phyloP scores from a whole-genome alignment of 2,329 filamentous ascomycete genomes.

The Talaromyces sp. region DNA sequence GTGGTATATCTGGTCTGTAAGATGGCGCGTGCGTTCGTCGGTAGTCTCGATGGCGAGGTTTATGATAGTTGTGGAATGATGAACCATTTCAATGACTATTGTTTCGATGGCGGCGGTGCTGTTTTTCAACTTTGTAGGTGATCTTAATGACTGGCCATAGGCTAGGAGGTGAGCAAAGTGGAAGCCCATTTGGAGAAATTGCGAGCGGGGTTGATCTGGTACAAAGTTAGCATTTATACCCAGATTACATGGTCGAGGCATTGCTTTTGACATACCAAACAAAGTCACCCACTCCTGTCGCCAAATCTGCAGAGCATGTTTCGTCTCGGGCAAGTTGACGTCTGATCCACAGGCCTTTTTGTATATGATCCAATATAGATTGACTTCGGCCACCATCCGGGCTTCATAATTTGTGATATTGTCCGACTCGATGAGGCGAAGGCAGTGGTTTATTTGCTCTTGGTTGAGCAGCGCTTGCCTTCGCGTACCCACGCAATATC shows the following conservation, averaged over 20 bases:
- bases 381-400: conserved; percentile 47
- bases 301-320: conserved; percentile 37
- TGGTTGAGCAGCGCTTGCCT: conserved; percentile 37
- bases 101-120: conserved; percentile 29
- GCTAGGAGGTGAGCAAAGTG: conserved; percentile 44
- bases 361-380: conserved; percentile 47
- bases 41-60: conserved; percentile 43
- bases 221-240: not conserved
- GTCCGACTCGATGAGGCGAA: conserved; percentile 36
- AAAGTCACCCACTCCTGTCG: conserved; percentile 40
- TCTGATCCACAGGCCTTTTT: conserved; percentile 30
- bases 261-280: conserved; percentile 28
- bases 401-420: conserved; percentile 44
- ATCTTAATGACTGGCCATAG: conserved; percentile 39
- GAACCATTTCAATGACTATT: conserved; percentile 41
- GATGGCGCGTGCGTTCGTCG: conserved; percentile 44
- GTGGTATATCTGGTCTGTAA: conserved; percentile 48
- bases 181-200: conserved; percentile 48
- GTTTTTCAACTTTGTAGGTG: conserved; percentile 23
- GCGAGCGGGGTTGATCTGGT: conserved; percentile 42
- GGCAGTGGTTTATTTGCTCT: conserved; percentile 38
- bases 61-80: conserved; percentile 40
- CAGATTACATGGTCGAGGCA: too few relatives aligned
- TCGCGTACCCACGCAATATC: conserved; percentile 44
- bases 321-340: conserved; percentile 34